A percentile compares a stretch with the other conserved stretches of the same genome.
phyloP scores from a whole-genome alignment of 345 rosid genomes.

The Hibiscus trionum region DNA sequence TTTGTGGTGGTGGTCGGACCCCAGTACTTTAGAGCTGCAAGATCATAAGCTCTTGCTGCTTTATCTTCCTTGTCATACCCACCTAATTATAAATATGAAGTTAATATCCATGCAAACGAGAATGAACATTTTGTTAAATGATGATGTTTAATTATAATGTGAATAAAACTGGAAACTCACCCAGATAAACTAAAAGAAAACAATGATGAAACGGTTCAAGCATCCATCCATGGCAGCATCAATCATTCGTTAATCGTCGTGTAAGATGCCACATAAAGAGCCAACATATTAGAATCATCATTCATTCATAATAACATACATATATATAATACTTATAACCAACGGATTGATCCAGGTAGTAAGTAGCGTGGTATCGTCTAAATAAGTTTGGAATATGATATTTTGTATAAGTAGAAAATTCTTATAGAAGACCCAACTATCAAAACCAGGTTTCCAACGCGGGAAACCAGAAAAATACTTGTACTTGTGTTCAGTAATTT shows the following conservation, averaged over 20 bases:
- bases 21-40: slow-evolving; percentile 72
- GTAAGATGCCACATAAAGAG: slow-evolving; percentile 35
- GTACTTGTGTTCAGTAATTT: not conserved
- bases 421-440: too few species aligned
- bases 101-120: slow-evolving; percentile 11
- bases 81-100: slow-evolving; percentile 31
- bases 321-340: too few species aligned
- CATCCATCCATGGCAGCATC: slow-evolving; percentile 40
- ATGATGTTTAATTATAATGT: slow-evolving; percentile 8
- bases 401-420: too few species aligned
- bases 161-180: slow-evolving; percentile 34
- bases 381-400: too few species aligned
- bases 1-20: not conserved
- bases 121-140: slow-evolving; percentile 2
- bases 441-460: too few species aligned
- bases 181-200: slow-evolving; percentile 62
- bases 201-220: slow-evolving; percentile 24
- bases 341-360: too few species aligned
- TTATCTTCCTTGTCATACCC: slow-evolving; percentile 95
- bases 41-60: slow-evolving; percentile 94
- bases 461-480: not conserved
- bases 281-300: slow-evolving; percentile 30
- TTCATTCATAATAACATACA: not conserved
- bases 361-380: too few species aligned
- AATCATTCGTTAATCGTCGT: slow-evolving; percentile 31